A percentile compares a stretch with the other conserved stretches of the same genome.
phyloP scores from a whole-genome alignment of 2,329 filamentous ascomycete genomes.

The Hypomyces rosellus region DNA sequence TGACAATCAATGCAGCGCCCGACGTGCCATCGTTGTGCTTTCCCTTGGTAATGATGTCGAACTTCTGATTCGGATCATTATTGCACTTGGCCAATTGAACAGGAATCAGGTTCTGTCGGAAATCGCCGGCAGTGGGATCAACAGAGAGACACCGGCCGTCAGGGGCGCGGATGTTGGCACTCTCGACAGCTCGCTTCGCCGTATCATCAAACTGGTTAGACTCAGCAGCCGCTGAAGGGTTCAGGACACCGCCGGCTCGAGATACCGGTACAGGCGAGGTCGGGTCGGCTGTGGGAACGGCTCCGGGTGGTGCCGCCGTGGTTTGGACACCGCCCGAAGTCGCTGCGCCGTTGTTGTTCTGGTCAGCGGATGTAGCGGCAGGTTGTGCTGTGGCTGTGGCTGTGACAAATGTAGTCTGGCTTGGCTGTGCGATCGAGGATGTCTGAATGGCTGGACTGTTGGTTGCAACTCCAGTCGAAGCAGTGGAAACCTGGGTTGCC shows the following conservation, averaged over 20 bases:
- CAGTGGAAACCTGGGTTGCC: background rate
- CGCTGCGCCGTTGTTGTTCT: background rate
- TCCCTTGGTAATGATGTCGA: slow-evolving; percentile 44
- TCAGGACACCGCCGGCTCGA: slow-evolving; percentile 41
- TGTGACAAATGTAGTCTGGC: background rate
- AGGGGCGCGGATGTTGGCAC: slow-evolving; percentile 39
- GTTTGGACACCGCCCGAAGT: background rate
- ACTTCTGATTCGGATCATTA: slow-evolving; percentile 41
- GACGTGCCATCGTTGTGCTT: slow-evolving; percentile 39
- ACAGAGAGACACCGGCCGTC: slow-evolving; percentile 46
- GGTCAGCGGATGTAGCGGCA: background rate
- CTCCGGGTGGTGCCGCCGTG: no score
- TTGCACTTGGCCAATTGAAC: slow-evolving; percentile 39
- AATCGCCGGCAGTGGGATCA: slow-evolving; percentile 47
- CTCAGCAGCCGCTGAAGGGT: slow-evolving; percentile 44
- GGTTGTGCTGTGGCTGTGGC: background rate
- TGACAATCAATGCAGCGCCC: slow-evolving; percentile 40
- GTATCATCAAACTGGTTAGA: slow-evolving; percentile 41
- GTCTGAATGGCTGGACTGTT: no score
- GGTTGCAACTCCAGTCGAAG: no score
- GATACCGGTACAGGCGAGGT: slow-evolving; percentile 42
- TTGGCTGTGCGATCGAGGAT: background rate
- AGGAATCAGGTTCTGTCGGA: slow-evolving; percentile 48
- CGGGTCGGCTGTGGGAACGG: slow-evolving; percentile 25
- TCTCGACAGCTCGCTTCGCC: slow-evolving; percentile 39